Evolutionary conservation across 2,329 filamentous ascomycete genomes (phyloP).

Genomic region (Cercospora sojina): DNA sequence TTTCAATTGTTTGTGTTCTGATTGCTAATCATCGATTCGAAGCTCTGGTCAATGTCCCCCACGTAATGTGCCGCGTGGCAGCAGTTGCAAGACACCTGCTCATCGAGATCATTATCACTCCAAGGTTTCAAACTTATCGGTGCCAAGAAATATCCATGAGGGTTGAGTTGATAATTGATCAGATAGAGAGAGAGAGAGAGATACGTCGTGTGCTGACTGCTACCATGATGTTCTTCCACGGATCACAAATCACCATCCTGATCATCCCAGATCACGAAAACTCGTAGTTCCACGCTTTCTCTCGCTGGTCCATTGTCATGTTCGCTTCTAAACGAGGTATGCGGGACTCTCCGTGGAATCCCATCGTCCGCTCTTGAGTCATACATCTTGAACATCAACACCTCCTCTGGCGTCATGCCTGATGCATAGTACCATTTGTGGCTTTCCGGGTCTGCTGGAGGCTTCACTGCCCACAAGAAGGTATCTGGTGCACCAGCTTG

Average conservation of each 20-base stretch:
- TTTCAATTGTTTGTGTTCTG: neutral
- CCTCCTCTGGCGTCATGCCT: slow-evolving; percentile 43
- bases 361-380: slow-evolving; percentile 57
- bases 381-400: slow-evolving; percentile 62
- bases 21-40: neutral
- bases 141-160: neutral
- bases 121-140: neutral
- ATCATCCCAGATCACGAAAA: slow-evolving; percentile 50
- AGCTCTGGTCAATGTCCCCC: neutral
- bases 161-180: neutral
- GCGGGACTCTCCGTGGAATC: slow-evolving; percentile 54
- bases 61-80: neutral
- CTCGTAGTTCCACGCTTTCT: slow-evolving; percentile 58
- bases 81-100: neutral
- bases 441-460: neutral
- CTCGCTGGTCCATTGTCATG: slow-evolving; percentile 45
- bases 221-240: neutral
- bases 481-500: slow-evolving; percentile 16
- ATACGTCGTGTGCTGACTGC: neutral
- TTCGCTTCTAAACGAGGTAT: slow-evolving; percentile 55
- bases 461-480: slow-evolving; percentile 7
- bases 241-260: slow-evolving; percentile 12
- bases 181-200: neutral
- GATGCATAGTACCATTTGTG: slow-evolving; percentile 20
- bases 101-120: neutral